Base-by-base conservation (phyloP, 2,329 filamentous ascomycete species). In the Colletotrichum agaves region DNA sequence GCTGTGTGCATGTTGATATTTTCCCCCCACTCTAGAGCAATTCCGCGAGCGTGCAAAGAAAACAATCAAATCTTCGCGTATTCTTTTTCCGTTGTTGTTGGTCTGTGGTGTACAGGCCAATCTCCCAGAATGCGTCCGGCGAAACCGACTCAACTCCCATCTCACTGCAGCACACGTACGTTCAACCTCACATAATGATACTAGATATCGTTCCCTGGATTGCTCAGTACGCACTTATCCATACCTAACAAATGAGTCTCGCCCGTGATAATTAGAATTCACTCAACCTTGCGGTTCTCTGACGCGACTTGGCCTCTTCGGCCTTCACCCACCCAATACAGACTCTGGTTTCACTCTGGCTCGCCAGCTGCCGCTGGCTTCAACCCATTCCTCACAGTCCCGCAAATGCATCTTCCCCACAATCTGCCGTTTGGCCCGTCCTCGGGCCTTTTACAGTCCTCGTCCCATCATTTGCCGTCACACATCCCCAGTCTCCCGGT, bases 361-460 rank as follows among this genome's bases (percentile, higher is more conserved):
- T 27, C 35, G 35, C 35, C 35, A 37, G 35, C 13, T 37, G 13
- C 35, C 4, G 13, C 35, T 4, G 8, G 35, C 35, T 15, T 39
- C 43, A 2, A 12, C 3, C 13, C n/a, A 15, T 12, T 23, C 12
- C 23, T 17, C 21, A 23, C 39, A 35, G 19, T 37, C 31, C 61
- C 56, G 65, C 61, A 55, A 65, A 68, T 68, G 27, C 53, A 33
- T 68, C 46, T 12, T 61, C 61, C 55, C 33, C 47, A 59, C 52
- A 58, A 49, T 43, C 37, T 27, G 17, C 53, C 33, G 11, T 27
- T 23, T 15, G 27, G 31, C 17, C 37, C 23, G 19, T 35, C 4
- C 21, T 12, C 31, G 17, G 19, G 19, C 13, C 46, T 44, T 46
- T 46, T 55, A 35, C n/a, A 27, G 13, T 37, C 47, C 23, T 53